Percentiles rank a stretch among this genome's conserved stretches.
These are phyloP conservation scores for Kockiozyma suomiensis DNA, from an alignment of 805 yeast species.

Conservation along the genomic window DNA sequence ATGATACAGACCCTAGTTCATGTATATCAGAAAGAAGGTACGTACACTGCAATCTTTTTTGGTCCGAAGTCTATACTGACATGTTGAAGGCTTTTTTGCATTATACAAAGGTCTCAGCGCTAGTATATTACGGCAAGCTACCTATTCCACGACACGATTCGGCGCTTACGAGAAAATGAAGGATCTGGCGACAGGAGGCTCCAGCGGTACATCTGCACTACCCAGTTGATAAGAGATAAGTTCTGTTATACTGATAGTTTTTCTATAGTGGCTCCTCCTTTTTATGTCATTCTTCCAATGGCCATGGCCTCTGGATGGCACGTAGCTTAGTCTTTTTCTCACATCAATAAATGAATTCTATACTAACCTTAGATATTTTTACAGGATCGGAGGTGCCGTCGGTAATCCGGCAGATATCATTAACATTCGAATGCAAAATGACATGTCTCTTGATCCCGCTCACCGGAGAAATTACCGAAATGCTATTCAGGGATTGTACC, in stretches of 20 bases:
- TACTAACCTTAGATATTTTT: not conserved
- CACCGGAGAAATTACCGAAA: conserved; percentile 73
- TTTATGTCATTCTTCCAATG: conserved; percentile 64
- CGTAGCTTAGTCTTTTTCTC: not conserved
- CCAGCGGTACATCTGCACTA: conserved; percentile 7
- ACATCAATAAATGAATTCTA: not conserved
- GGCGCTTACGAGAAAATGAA: conserved; percentile 83
- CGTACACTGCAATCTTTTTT: not conserved
- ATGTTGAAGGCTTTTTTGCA: conserved; percentile 52
- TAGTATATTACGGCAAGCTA: conserved; percentile 79
- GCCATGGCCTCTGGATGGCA: conserved; percentile 82
- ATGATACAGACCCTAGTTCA: conserved; percentile 62
- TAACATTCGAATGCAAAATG: conserved; percentile 77
- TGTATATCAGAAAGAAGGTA: conserved; percentile 65
- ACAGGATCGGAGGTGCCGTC: conserved; percentile 67
- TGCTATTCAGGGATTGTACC: conserved; percentile 72
- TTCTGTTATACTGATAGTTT: conserved; percentile 41
- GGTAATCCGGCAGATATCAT: conserved; percentile 90
- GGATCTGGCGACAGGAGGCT: conserved; percentile 44
- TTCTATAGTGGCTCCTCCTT: conserved; percentile 54
- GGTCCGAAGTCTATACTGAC: not conserved
- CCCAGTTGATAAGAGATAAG: too few relatives aligned
- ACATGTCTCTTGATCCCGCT: conserved; percentile 63
- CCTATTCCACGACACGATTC: conserved; percentile 83
- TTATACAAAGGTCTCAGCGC: conserved; percentile 85